A percentile compares a stretch with the other conserved stretches of the same genome.
Evolutionary conservation across 2,329 filamentous ascomycete genomes (phyloP).

Genomic region (Xylaria sp.): DNA sequence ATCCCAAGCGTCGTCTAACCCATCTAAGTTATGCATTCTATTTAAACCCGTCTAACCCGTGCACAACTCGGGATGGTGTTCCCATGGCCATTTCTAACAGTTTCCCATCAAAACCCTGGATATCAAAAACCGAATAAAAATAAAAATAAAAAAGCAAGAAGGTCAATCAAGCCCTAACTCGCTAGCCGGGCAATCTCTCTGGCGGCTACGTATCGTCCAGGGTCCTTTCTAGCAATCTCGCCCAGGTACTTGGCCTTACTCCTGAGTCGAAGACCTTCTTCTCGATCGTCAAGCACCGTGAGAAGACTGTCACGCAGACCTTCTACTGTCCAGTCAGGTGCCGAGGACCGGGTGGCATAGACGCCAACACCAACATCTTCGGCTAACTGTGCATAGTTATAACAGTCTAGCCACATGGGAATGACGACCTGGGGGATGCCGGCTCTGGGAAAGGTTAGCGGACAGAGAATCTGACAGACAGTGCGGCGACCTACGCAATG

Average conservation of each 20-base stretch:
- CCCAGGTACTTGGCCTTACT: constrained; percentile 30
- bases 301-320: constrained; percentile 33
- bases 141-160: background rate
- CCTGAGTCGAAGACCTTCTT: constrained; percentile 1
- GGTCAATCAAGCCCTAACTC: constrained; percentile 14
- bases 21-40: constrained; percentile 3
- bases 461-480: background rate
- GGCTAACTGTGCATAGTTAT: constrained; percentile 34
- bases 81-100: background rate
- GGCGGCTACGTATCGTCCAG: constrained; percentile 35
- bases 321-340: constrained; percentile 28
- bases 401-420: constrained; percentile 37
- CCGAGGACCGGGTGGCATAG: constrained; percentile 26
- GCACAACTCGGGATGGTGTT: background rate
- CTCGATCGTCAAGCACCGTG: constrained; percentile 19
- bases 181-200: constrained; percentile 35
- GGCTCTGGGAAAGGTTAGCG: constrained; percentile 24
- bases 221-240: constrained; percentile 20
- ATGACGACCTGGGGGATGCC: constrained; percentile 37
- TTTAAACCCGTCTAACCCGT: constrained; percentile 1
- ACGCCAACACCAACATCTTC: constrained; percentile 34
- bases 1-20: background rate
- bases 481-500: constrained; percentile 28
- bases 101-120: background rate
- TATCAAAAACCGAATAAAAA: background rate